Evolutionary conservation across 2,329 filamentous ascomycete genomes (phyloP), one percentile per base, ranked within the genome.

Genomic region (Nemania abortiva): DNA sequence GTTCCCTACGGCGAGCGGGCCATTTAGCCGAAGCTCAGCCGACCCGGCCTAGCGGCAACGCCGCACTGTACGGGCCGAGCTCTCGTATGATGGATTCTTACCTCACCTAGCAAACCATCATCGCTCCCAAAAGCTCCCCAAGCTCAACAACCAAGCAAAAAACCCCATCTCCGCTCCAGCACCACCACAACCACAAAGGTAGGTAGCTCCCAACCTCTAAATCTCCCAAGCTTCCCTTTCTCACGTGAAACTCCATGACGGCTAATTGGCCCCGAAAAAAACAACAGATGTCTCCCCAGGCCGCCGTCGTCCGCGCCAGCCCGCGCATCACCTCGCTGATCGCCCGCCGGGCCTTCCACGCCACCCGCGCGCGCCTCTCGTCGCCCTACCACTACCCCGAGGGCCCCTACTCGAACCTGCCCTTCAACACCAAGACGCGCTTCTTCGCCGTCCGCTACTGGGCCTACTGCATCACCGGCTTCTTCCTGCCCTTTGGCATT

Each of bases 351-450:
- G 94, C 92, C 85, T 98, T 99, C 91, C 92, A 94, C 84, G 90
- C 93, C 79, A 97, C 95, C 82, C 93, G 93, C 80, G 84, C 92
- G 81, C 94, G 93, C 83, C 85, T 97, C 81, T 89, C 87, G 78
- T 97, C 93, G 81, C 95, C 95, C 73, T 98, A 97, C 91, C 96
- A 99, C 88, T 99, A 99, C 87, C 92, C 95, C 77, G 95, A 98
- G 87, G 96, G 95, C 74, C 93, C 95, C 79, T 92, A 94, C 84
- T 91, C 88, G 87, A 98, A 98, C 89, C 85, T 99, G 75, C 96
- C 96, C 75, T 99, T 99, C 90, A 97, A 99, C 88, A 92, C 96
- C 75, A 88, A 93, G 85, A 95, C 91, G 81, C 93, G 90, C 85
- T 92, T 88, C 85, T 99, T 99, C 82, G 89, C 86, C 74, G 72